Base-by-base conservation (phyloP, 129 eudicot genomes). In the Tagetes patula region DNA sequence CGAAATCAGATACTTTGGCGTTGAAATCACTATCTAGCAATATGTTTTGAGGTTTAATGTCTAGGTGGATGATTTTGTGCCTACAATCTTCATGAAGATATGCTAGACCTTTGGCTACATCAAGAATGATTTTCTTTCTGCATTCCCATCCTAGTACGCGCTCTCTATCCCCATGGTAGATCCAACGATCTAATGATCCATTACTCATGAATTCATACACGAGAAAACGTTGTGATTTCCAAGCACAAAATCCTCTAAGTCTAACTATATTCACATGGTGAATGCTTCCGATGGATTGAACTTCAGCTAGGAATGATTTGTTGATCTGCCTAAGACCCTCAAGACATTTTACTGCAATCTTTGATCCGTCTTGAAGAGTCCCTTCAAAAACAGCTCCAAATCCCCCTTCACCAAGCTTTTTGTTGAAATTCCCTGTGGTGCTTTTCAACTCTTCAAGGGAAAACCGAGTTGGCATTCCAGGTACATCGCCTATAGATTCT, bases 361-460 rank as follows among this genome's bases (percentile, higher is more conserved):
- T 39, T 0, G 80, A 68, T 27, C 67, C 62, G 4, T 74, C 84
- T 37, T 34, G 41, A 4, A 74, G 47, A 13, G 46, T 65, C 59
- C 79, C 83, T 58, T 47, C 41, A 1, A 67, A 81, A 67, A 82
- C 85, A 0, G 79, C 31, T 37, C 82, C 72, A 8, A 82, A 87
- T 31, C 89, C 92, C 32, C 89, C 92, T 31, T 54, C 47, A 10
- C 89, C 92, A 12, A 87, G 89, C 72, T 87, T 87, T 59, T 63
- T 79, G 30, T 5, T 74, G 54, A 82, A 87, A 71, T 81, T 65
- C 2, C 73, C 49, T 5, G 87, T 84, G 42, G 72, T 79, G 82
- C n/a, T n/a, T n/a, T n/a, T n/a, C n/a, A n/a, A n/a, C n/a, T n/a
- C n/a, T n/a, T 82, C 76, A 40, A 71, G 76, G 0, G 87, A 75